A percentile compares a stretch with the other conserved stretches of the same genome.
These are phyloP conservation scores for Eragrostis nindensis DNA, from an alignment of 176 grass and related monocot genomes.

Conservation along the genomic window DNA sequence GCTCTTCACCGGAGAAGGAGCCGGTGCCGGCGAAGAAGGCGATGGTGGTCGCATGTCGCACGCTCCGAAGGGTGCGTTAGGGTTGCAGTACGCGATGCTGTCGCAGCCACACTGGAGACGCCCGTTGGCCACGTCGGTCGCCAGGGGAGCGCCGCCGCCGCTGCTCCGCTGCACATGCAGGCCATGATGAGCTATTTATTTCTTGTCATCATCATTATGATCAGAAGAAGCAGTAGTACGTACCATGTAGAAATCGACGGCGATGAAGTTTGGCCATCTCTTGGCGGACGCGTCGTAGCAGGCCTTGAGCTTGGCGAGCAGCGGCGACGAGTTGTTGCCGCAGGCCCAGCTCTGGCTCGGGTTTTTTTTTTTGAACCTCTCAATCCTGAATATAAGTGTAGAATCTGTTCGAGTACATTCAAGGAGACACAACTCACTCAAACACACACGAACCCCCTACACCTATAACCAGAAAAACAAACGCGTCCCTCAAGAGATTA, in stretches of 20 bases:
- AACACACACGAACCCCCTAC: too few relatives aligned
- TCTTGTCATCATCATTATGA: too few relatives aligned
- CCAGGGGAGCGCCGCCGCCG: conserved; percentile 78
- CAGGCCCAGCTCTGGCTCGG: conserved; percentile 54
- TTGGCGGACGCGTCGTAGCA: conserved; percentile 49
- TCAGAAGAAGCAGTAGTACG: background rate
- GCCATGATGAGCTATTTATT: too few relatives aligned
- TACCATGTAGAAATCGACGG: conserved; percentile 81
- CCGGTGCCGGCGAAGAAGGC: background rate
- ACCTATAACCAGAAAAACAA: too few relatives aligned
- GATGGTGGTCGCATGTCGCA: conserved; percentile 39
- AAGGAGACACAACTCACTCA: too few relatives aligned
- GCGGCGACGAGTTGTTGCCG: conserved; percentile 60
- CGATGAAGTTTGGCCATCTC: conserved; percentile 68
- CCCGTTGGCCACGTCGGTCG: conserved; percentile 78
- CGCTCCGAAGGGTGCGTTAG: conserved; percentile 50
- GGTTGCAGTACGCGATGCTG: conserved; percentile 68
- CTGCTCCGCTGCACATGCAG: conserved; percentile 76
- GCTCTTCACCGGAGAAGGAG: background rate
- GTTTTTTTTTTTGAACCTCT: too few relatives aligned
- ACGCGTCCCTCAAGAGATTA: too few relatives aligned
- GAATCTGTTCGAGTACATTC: too few relatives aligned
- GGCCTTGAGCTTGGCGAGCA: conserved; percentile 47
- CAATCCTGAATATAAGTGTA: too few relatives aligned
- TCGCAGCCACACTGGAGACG: conserved; percentile 79